phyloP scores from a whole-genome alignment of 305 asterid genomes.

The Nicotiana rustica region DNA sequence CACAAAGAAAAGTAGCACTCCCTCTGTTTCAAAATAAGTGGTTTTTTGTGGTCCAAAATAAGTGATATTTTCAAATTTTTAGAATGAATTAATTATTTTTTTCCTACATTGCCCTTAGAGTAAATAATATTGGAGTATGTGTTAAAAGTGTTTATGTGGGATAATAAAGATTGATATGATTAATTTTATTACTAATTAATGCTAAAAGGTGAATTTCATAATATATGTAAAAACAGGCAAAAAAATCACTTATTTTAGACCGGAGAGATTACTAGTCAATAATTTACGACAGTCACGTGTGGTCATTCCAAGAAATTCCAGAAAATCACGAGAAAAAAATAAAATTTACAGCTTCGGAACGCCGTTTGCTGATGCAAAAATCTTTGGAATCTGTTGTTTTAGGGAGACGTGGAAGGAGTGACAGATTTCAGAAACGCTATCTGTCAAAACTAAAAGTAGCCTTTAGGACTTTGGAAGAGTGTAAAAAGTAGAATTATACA shows the following conservation, averaged over 20 bases:
- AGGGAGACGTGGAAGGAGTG: slow-evolving; percentile 37
- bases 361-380: slow-evolving; percentile 33
- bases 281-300: slow-evolving; percentile 37
- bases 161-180: too few relatives aligned
- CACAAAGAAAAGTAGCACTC: background rate
- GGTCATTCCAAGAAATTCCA: slow-evolving; percentile 23
- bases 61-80: too few relatives aligned
- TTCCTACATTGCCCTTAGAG: too few relatives aligned
- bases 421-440: slow-evolving; percentile 35
- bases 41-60: too few relatives aligned
- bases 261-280: slow-evolving; percentile 12
- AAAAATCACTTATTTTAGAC: too few relatives aligned
- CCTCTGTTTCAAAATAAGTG: too few relatives aligned
- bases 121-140: too few relatives aligned
- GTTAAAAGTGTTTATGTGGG: too few relatives aligned
- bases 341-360: background rate
- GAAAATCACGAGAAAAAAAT: background rate
- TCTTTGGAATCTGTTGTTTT: background rate
- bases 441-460: slow-evolving; percentile 43
- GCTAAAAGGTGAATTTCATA: too few relatives aligned
- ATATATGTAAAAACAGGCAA: too few relatives aligned
- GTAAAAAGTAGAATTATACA: slow-evolving; percentile 25
- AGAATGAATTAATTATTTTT: too few relatives aligned
- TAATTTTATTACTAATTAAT: too few relatives aligned
- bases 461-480: slow-evolving; percentile 49